Conservation (phyloP, 805 yeast genomes). For the Metschnikowia lochheadii region DNA sequence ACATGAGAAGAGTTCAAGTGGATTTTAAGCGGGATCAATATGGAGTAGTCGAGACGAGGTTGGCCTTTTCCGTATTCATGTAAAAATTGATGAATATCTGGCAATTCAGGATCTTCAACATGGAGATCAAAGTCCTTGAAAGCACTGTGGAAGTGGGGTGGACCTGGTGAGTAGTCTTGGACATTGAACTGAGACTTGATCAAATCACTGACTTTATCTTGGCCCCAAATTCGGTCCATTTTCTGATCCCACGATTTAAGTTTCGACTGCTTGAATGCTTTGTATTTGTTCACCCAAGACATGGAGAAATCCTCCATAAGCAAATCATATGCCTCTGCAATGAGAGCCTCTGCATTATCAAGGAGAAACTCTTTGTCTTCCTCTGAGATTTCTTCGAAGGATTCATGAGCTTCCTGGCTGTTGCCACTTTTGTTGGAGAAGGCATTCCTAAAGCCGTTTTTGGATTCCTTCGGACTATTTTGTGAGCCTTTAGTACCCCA, state of each 20-base stretch:
- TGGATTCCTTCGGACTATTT: neutral
- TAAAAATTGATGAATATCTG: constrained; percentile 37
- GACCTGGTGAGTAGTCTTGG: constrained; percentile 32
- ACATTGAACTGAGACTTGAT: constrained; percentile 34
- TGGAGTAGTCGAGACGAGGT: constrained; percentile 53
- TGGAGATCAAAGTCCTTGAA: constrained; percentile 30
- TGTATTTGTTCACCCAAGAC: constrained; percentile 34
- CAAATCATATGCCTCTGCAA: constrained; percentile 24
- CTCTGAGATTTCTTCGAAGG: constrained; percentile 9
- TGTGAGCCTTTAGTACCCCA: neutral
- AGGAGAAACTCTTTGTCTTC: neutral
- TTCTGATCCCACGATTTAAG: constrained; percentile 25
- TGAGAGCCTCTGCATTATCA: constrained; percentile 25
- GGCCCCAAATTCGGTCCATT: constrained; percentile 30
- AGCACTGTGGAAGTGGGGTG: constrained; percentile 28
- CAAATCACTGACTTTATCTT: constrained; percentile 27
- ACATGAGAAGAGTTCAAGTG: constrained; percentile 26
- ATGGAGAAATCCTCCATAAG: constrained; percentile 26
- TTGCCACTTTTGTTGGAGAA: neutral
- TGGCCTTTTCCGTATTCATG: constrained; percentile 41
- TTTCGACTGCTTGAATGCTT: constrained; percentile 22
- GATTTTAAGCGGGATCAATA: constrained; percentile 48
- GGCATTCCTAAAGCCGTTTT: neutral
- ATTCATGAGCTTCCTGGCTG: neutral
- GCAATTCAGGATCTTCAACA: constrained; percentile 25